Conservation (phyloP, 1,284 basidiomycete genomes). For the Tilletiopsis washingtonensis region DNA sequence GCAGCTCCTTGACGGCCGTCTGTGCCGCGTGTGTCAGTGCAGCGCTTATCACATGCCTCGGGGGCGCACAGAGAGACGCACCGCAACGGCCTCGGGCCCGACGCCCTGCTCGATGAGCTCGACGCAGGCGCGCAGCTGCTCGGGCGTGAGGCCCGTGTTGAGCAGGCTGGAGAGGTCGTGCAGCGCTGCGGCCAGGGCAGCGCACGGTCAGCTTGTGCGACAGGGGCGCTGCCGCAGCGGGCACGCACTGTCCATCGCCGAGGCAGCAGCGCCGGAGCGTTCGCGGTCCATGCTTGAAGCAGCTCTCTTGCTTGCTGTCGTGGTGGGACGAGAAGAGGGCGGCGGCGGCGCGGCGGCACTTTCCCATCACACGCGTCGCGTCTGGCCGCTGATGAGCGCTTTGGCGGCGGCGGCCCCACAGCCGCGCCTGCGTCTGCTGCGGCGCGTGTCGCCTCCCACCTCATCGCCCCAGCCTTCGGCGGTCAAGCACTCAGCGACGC, state of each 20-base stretch:
- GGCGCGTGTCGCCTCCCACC: no score
- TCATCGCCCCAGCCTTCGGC: no score
- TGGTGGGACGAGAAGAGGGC: no score
- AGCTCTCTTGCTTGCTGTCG: no score
- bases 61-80: constrained; percentile 49
- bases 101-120: constrained; percentile 75
- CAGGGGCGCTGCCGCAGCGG: not conserved
- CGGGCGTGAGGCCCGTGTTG: constrained; percentile 70
- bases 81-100: constrained; percentile 75
- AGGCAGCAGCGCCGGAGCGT: no score
- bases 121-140: constrained; percentile 71
- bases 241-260: not conserved
- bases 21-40: not conserved
- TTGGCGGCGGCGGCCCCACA: no score
- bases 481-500: no score
- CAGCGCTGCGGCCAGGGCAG: constrained; percentile 54
- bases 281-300: no score
- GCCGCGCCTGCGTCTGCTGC: no score
- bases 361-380: no score
- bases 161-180: constrained; percentile 73
- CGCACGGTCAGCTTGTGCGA: not conserved
- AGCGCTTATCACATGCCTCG: not conserved
- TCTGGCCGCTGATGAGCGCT: no score
- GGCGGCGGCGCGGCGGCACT: no score
- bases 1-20: not conserved